phyloP scores from a whole-genome alignment of 768 basidiomycete species.

The Strobilomyces dryophilus region DNA sequence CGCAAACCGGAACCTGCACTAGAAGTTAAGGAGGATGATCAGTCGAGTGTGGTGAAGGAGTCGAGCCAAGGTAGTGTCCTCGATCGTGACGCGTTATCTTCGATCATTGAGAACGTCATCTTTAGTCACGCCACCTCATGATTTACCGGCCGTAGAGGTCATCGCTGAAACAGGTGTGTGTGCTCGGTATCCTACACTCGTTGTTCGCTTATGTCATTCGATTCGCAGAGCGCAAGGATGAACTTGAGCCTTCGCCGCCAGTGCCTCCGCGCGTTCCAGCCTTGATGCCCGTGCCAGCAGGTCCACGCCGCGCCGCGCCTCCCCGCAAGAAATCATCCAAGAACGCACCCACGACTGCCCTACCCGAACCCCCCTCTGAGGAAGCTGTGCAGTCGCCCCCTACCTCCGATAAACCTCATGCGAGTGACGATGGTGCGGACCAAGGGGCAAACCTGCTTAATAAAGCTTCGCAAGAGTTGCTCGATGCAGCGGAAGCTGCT shows the following conservation, averaged over 20 bases:
- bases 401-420: conserved; percentile 2
- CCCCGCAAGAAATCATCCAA: conserved; percentile 64
- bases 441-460: conserved; percentile 1
- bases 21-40: conserved; percentile 24
- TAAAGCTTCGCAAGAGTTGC: conserved; percentile 14
- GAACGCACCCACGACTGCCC: conserved; percentile 37
- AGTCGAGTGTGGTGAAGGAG: conserved; percentile 5
- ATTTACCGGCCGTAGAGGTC: conserved; percentile 4
- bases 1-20: conserved; percentile 28
- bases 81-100: neutral
- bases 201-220: conserved; percentile 5
- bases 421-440: conserved; percentile 1
- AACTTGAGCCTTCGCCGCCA: conserved; percentile 25
- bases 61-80: conserved; percentile 18
- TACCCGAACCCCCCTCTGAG: conserved; percentile 26
- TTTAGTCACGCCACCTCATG: conserved; percentile 12
- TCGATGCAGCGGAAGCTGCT: neutral
- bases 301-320: conserved; percentile 69
- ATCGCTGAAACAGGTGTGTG: conserved; percentile 17
- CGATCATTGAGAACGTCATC: conserved; percentile 3
- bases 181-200: neutral
- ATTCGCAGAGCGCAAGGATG: conserved; percentile 20
- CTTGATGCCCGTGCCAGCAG: conserved; percentile 72
- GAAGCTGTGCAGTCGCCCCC: conserved; percentile 4
- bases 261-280: conserved; percentile 39